Evolutionary conservation across 805 yeast genomes (phyloP), one percentile per base, ranked within the genome.

Genomic region (Spathaspora girioi): DNA sequence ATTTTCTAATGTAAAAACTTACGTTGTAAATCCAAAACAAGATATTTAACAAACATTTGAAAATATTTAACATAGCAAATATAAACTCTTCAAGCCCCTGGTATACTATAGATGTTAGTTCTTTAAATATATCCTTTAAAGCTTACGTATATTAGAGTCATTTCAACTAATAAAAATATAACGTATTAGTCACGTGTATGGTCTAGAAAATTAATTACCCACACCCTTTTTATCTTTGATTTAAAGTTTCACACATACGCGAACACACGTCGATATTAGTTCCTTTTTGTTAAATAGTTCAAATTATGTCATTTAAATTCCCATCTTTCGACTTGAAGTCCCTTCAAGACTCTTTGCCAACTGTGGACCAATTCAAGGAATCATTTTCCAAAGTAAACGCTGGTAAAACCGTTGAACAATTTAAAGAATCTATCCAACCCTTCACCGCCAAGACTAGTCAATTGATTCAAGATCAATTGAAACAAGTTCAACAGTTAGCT

Each of bases 391-490:
- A 66, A 51, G 71, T 69, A 48, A 64, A 65, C 50, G 66, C 74
- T 14, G 69, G 68, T 32, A 75, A 74, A 52, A 70, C 76, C 31
- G 78, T 76, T 17, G 79, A 69, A 54, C 79, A 70, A 56, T 65
- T 81, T 60, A 71, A 66, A 52, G 71, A 70, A 52, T 64, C 75
- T 9, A 60, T 74, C 51, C 75, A 78, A 52, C 86, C 88, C 45
- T 75, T 82, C 54, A 74, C 87, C 41, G 73, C 80, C 61, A 76
- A 86, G 63, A 84, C 88, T 9, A 75, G 79, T 12, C 75, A 83
- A 59, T 75, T 82, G 47, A 71, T 86, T 19, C 83, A 84, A 58
- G 82, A 82, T 59, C 84, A 78, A 59, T 76, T 86, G 54, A 86
- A 87, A 44, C 78, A 73, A 57, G 73, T 73, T 18, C 77, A 73